phyloP scores from a whole-genome alignment of 345 rosid species.

The Laguncularia racemosa region DNA sequence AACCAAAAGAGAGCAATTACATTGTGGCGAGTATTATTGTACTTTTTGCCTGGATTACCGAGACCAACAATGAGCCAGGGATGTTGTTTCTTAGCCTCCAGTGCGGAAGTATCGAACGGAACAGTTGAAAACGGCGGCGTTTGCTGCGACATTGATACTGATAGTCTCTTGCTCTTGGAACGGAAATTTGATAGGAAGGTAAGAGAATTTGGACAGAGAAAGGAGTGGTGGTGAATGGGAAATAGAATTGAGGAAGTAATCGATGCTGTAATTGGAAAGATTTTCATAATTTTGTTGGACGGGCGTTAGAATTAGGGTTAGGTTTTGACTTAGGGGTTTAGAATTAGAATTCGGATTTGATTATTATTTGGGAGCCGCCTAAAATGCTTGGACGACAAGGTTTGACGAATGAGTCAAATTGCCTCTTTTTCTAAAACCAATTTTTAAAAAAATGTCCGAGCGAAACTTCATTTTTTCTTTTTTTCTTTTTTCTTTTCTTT shows the following conservation, averaged over 20 bases:
- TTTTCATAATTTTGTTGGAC: constrained; percentile 10
- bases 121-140: constrained; percentile 17
- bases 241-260: constrained; percentile 10
- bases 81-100: constrained; percentile 20
- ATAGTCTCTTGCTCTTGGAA: constrained; percentile 5
- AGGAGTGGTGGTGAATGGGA: constrained; percentile 6
- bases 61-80: constrained; percentile 92
- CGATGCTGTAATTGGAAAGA: constrained; percentile 11
- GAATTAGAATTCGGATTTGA: no score
- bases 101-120: constrained; percentile 1
- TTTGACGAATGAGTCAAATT: no score
- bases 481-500: no score
- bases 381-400: no score
- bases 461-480: no score
- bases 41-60: constrained; percentile 84
- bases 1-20: constrained; percentile 19
- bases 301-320: no score
- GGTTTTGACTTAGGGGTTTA: no score
- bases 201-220: not conserved
- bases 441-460: no score
- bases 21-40: constrained; percentile 75
- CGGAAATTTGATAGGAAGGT: constrained; percentile 9
- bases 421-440: no score
- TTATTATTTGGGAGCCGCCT: no score
- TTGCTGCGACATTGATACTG: constrained; percentile 14